phyloP scores from a whole-genome alignment of 2,329 filamentous ascomycete species.

The Aspergillus latus region DNA sequence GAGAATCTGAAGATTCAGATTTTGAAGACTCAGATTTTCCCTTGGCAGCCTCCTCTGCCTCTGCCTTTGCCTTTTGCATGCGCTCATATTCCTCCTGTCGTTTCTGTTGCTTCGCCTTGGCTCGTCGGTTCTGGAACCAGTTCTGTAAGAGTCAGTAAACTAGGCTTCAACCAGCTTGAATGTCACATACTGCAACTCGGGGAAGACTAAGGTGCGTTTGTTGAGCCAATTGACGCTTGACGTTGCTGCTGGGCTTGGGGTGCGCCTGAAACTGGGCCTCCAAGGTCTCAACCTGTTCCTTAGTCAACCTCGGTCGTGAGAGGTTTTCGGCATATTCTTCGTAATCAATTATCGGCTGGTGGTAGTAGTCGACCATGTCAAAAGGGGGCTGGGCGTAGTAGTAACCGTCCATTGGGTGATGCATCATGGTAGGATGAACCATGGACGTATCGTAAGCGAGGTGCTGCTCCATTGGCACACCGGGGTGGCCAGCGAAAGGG shows the following conservation, averaged over 20 bases:
- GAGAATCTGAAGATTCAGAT: slow-evolving; percentile 28
- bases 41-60: slow-evolving; percentile 37
- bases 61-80: slow-evolving; percentile 42
- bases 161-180: slow-evolving; percentile 9
- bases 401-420: slow-evolving; percentile 40
- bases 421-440: slow-evolving; percentile 40
- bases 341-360: slow-evolving; percentile 44
- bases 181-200: slow-evolving; percentile 49
- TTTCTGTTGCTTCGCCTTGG: slow-evolving; percentile 54
- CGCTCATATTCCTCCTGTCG: slow-evolving; percentile 51
- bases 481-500: slow-evolving; percentile 35
- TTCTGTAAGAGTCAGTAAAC: slow-evolving; percentile 37
- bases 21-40: slow-evolving; percentile 31
- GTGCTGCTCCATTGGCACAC: slow-evolving; percentile 39
- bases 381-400: slow-evolving; percentile 40
- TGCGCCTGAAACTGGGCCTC: slow-evolving; percentile 52
- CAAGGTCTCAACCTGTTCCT: slow-evolving; percentile 52
- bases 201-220: slow-evolving; percentile 51
- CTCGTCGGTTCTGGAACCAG: slow-evolving; percentile 55
- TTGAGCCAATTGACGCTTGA: slow-evolving; percentile 50
- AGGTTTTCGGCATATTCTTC: slow-evolving; percentile 51
- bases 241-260: slow-evolving; percentile 52
- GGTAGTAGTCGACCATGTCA: slow-evolving; percentile 46
- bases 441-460: slow-evolving; percentile 38
- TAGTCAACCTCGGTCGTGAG: slow-evolving; percentile 51